Percentiles rank a stretch among this genome's conserved stretches.
phyloP scores from a whole-genome alignment of 1,284 basidiomycete genomes.

The Leccinum ponderosum region DNA sequence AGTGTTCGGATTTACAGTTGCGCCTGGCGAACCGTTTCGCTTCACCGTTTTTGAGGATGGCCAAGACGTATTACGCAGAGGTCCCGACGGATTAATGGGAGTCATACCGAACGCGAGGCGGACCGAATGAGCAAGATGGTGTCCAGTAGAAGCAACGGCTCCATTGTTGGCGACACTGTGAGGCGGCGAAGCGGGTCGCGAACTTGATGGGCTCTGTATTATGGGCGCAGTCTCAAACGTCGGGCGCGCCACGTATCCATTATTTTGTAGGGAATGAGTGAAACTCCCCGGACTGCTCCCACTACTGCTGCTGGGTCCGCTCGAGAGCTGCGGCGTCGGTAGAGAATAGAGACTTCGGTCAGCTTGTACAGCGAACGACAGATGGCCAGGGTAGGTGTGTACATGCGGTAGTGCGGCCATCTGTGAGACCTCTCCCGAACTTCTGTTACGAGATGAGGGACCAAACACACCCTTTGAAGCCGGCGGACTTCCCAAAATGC shows the following conservation, averaged over 20 bases:
- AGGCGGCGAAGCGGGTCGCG: conserved; percentile 38
- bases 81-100: conserved; percentile 58
- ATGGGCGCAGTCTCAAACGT: conserved; percentile 24
- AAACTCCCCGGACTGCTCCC: conserved; percentile 55
- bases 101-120: conserved; percentile 89
- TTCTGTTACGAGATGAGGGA: conserved; percentile 31
- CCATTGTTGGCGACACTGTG: conserved; percentile 15
- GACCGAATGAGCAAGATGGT: conserved; percentile 77
- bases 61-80: conserved; percentile 41
- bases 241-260: conserved; percentile 19
- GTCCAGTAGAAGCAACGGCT: conserved; percentile 37
- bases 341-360: conserved; percentile 40
- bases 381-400: conserved; percentile 35
- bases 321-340: conserved; percentile 61
- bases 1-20: conserved; percentile 9
- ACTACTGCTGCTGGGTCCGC: conserved; percentile 58
- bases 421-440: conserved; percentile 33
- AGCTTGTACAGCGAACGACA: conserved; percentile 29
- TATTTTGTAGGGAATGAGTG: conserved; percentile 31
- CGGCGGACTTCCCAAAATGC: conserved; percentile 45
- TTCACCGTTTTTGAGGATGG: conserved; percentile 33
- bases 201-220: conserved; percentile 32
- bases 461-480: conserved; percentile 27
- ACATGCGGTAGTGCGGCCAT: conserved; percentile 30
- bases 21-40: conserved; percentile 11